Evolutionary conservation across 345 rosid species (phyloP), one percentile per base, ranked within the genome.

Genomic region (Corchorus capsularis): DNA sequence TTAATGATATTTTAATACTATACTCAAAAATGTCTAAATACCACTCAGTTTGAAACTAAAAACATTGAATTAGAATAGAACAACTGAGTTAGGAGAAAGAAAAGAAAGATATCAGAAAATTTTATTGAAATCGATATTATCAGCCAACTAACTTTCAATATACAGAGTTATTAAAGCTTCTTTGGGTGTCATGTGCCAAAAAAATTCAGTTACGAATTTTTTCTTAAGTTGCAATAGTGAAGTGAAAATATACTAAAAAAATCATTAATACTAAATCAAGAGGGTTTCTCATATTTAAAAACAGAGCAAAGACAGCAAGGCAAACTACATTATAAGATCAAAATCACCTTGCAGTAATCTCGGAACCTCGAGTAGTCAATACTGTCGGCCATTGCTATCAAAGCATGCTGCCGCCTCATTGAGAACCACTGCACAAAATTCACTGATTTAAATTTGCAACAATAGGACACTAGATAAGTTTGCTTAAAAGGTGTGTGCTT

Each of bases 361-460:
- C 89, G 87, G 81, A 96, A 96, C 84, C 88, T 96, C 0, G 98
- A 84, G 83, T 96, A 96, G 90, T 94, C 94, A 49, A 96, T 93
- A 83, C 54, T 77, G 83, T 96, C 99, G 76, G 99, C 94, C 88
- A 91, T 78, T 47, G 94, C 92, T 78, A 96, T 91, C 85, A 92
- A 52, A 77, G 99, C 99, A 80, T 96, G 99, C 77, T 91, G 99
- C 75, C 99, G 92, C 88, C 87, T 94, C 98, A 96, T 80, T 59
- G 98, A 90, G 83, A 96, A 96, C 99, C 99, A 96, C 99, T 96
- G 92, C 85, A 86, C 19, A 82, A 80, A 78, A 80, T 74, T 63
- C 52, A 76, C 41, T 61, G 2, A 63, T 76, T 71, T 79, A 70
- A 60, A 71, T 45, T 50, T 71, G 59, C 39, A 12, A 11, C n/a